Base-by-base conservation (phyloP, 257 asterid genomes). In the Gentiana straminea region DNA sequence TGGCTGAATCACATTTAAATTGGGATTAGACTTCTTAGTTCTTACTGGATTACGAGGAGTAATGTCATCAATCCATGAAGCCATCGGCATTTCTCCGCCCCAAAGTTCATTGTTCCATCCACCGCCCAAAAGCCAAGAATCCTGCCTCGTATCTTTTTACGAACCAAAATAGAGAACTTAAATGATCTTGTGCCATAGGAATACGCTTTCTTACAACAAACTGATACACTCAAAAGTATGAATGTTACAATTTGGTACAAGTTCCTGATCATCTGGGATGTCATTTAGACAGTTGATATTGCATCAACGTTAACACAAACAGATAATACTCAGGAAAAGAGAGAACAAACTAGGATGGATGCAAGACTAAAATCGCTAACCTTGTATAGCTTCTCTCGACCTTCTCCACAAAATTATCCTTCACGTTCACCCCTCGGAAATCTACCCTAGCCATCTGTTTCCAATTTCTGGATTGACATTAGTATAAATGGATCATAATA, bases 21-120 rank as follows among this genome's bases (percentile, higher is more conserved):
- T 65, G 58, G 12, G 33, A 54, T 45, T 24, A 63, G 57, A 64
- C 54, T 64, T 70, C 66, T 75, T 86, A 96, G 95, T 61, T 87
- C 89, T 37, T 78, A 83, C 98, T 57, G 98, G 98, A 72, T 84
- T 83, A 59, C 79, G 72, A 67, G 95, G 95, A 45, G 96, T 84
- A 61, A 83, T 78, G 62, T 76, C 87, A 66, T 91, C 94, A 79
- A 87, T 81, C 96, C 98, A 91, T 5, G 98, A 87, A 33, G 93
- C 94, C 85, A 72, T 58, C 53, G 98, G 98, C 34, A 81, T 75
- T 68, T 81, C 94, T 70, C 96, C 98, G 48, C 96, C 98, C 98
- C 96, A 91, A 37, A 84, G 73, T 70, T 86, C 88, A 72, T 91
- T 84, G 75, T 87, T 91, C 98, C 96, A 91, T 73, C 98, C 96